phyloP scores from a whole-genome alignment of 371 early-diverging fungal species.

The Actinomortierella wolfii region DNA sequence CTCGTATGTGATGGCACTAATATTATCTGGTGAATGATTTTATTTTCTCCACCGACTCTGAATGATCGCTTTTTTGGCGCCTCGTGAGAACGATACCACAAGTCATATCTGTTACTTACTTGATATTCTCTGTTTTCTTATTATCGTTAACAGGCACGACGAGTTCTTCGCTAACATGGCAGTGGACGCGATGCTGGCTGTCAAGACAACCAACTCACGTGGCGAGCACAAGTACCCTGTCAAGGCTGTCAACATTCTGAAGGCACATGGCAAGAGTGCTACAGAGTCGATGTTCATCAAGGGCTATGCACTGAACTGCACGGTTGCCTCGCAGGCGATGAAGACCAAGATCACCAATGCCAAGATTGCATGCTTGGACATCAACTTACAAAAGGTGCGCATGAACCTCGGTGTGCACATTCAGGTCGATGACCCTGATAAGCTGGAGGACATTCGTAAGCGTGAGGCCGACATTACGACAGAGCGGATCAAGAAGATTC shows the following conservation, averaged over 20 bases:
- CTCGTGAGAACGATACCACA: too few relatives aligned
- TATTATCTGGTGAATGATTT: not conserved
- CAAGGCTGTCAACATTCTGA: conserved; percentile 98
- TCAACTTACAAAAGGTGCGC: conserved; percentile 99
- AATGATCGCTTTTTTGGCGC: too few relatives aligned
- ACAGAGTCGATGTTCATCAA: conserved; percentile 91
- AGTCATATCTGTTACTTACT: not conserved
- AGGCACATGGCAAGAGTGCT: conserved; percentile 98
- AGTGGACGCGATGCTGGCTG: conserved; percentile 94
- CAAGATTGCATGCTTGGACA: conserved; percentile 99
- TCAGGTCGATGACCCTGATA: conserved; percentile 97
- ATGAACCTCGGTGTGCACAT: conserved; percentile 99
- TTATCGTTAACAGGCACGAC: conserved; percentile 78
- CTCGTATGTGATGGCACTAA: conserved; percentile 58
- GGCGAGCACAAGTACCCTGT: conserved; percentile 96
- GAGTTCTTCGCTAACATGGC: conserved; percentile 97
- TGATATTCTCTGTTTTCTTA: not conserved
- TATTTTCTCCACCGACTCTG: not conserved
- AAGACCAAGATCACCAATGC: conserved; percentile 87
- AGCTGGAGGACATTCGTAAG: conserved; percentile 98
- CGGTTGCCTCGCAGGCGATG: conserved; percentile 97
- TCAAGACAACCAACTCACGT: conserved; percentile 84
- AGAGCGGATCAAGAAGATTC: conserved; percentile 95
- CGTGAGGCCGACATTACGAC: conserved; percentile 97
- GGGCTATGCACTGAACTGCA: conserved; percentile 99